Percentiles rank a stretch among this genome's conserved stretches.
Evolutionary conservation across 2,329 filamentous ascomycete species (phyloP).

Genomic region (Monosporascus sp.): DNA sequence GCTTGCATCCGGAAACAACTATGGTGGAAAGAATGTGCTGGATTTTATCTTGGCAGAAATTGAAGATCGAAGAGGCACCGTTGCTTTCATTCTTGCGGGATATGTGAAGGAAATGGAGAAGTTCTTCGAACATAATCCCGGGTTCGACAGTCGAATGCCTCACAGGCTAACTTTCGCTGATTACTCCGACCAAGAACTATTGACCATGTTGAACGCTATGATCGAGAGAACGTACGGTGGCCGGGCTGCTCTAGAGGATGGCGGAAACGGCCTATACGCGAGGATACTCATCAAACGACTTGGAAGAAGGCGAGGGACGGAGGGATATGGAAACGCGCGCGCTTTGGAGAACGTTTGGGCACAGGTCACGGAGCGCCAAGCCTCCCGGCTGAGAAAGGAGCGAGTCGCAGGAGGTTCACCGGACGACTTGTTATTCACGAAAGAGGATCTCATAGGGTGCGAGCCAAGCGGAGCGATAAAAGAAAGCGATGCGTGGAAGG

Average conservation of each 20-base stretch:
- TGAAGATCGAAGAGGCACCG: conserved; percentile 63
- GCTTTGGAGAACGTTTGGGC: conserved; percentile 58
- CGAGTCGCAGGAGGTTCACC: conserved; percentile 33
- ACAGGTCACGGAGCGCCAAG: conserved; percentile 51
- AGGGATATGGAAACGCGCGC: conserved; percentile 70
- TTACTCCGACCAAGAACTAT: conserved; percentile 60
- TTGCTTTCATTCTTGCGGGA: conserved; percentile 68
- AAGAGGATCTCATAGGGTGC: conserved; percentile 65
- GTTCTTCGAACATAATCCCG: conserved; percentile 70
- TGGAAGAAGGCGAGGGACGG: conserved; percentile 22
- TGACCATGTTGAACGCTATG: conserved; percentile 51
- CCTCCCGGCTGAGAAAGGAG: conserved; percentile 45
- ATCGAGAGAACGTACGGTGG: conserved; percentile 47
- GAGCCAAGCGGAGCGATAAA: conserved; percentile 10
- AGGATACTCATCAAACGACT: too few relatives aligned
- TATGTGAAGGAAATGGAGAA: conserved; percentile 71
- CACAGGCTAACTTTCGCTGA: conserved; percentile 61
- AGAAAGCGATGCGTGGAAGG: conserved; percentile 20
- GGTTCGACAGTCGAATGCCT: conserved; percentile 64
- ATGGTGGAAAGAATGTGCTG: conserved; percentile 55
- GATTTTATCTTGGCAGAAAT: conserved; percentile 69
- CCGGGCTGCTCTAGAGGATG: too few relatives aligned
- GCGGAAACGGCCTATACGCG: too few relatives aligned
- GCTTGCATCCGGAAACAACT: conserved; percentile 52
- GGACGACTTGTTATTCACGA: conserved; percentile 55